Base-by-base conservation (phyloP, 2,329 filamentous ascomycete species). In the Bipolaris cookei region DNA sequence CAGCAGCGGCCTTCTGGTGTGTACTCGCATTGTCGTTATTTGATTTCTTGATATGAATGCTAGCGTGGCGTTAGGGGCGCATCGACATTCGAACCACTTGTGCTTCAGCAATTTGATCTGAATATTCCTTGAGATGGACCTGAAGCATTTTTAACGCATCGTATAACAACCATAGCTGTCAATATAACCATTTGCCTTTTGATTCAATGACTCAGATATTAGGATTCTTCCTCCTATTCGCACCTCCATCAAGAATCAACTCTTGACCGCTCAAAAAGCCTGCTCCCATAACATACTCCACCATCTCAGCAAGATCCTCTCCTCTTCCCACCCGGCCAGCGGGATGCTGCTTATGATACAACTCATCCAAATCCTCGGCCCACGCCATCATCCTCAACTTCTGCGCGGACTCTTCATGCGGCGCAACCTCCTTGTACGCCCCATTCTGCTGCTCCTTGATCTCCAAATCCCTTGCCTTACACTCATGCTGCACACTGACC, bases 271-370 rank as follows among this genome's bases (percentile, higher is more conserved):
- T 79, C 51, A 78, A 74, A 28, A 77, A 78, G 10, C 75, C 76
- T 13, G 65, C 73, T n/a, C 72, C 76, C 23, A 71, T 72, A 11
- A 79, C 63, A 66, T 78, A 81, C 63, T 76, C 70, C 18, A 81
- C 76, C 37, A 78, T 76, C 54, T 69, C 69, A 10, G 72, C 62
- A n/a, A 80, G 65, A 62, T 83, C 81, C 49, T 83, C 81, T 7
- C 81, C 80, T 52, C 75, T 78, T 1, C 81, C 81, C 10, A 83
- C 81, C 37, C 81, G 66, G 4, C 81, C 81, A 8, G 77, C 79
- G 21, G 80, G 70, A 67, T 84, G 81, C 78, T 81, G 83, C 59
- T 67, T 59, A 51, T 81, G 79, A 61, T 83, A 80, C 52, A 77
- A 72, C 54, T 78, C 71, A 1, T 70, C 75, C 54, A 83, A 65